Evolutionary conservation across 108 stramenopile genomes (phyloP), one percentile per base, ranked within the genome.

Genomic region (Cylindrotheca closterium): DNA sequence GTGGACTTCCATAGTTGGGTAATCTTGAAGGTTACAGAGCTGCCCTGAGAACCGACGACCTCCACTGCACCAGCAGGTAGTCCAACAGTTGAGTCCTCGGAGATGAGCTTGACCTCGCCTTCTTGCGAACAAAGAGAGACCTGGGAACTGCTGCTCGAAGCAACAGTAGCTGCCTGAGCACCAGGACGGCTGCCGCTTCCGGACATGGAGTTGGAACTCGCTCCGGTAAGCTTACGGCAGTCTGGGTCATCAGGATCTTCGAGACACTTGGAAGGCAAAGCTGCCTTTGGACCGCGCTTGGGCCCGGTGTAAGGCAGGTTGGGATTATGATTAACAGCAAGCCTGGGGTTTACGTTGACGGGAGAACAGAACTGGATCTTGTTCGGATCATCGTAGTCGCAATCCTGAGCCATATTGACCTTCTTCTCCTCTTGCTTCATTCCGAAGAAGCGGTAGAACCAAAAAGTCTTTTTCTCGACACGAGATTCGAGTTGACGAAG

Each of bases 391-490:
- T 55, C 55, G 27, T 52, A 72, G 48, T 72, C 63, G 49, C 71
- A 72, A 0, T 51, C 31, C 18, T 30, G 22, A 28, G 51, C 63
- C 27, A 47, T 22, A 31, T 59, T 47, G n/a, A 73, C 31, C 53
- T 73, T 62, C 49, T 42, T 51, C 1, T 45, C 53, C 17, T 59
- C 55, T n/a, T 65, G 12, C 49, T 60, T 66, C 3, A 26, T 54
- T 33, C 73, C 73, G 47, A 73, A 73, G 47, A 34, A 59, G 8
- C 73, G 58, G 34, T 73, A 73, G 45, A 73, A 67, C 51, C 54
- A 67, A 30, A 47, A 1, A 21, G 73, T 73, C 37, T 50, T 66
- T 59, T 21, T 67, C 47, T 73, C 65, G 18, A 67, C 48, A 2
- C 7, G 29, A 22, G 52, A 58, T 24, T 73, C 73, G 48, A 59